Conservation (phyloP, 768 basidiomycete genomes). For the Hemileccinum rubropunctum region DNA sequence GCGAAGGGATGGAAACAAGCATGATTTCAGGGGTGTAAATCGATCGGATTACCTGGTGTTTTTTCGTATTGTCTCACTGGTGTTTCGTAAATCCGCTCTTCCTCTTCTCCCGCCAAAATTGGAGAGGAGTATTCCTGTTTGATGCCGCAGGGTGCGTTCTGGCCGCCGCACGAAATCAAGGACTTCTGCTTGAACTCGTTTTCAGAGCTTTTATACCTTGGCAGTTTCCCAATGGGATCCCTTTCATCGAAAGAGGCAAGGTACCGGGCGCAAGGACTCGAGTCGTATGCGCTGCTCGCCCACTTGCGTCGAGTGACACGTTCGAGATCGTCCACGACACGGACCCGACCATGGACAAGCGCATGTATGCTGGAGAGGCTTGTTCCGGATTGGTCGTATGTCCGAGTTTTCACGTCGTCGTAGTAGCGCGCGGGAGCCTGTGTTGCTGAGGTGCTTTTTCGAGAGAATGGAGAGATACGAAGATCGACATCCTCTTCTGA, state of each 20-base stretch:
- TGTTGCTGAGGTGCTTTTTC: neutral
- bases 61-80: neutral
- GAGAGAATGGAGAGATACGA: slow-evolving; percentile 4
- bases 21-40: neutral
- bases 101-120: neutral
- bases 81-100: neutral
- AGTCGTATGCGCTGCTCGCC: neutral
- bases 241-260: neutral
- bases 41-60: neutral
- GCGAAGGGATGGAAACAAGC: neutral
- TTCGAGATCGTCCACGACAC: slow-evolving; percentile 11
- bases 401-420: neutral
- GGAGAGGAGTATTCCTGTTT: neutral
- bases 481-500: slow-evolving; percentile 1
- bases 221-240: neutral
- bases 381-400: neutral
- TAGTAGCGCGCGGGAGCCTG: neutral
- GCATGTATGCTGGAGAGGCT: slow-evolving; percentile 2
- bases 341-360: neutral
- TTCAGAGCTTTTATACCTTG: neutral
- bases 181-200: neutral
- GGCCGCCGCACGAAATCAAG: neutral
- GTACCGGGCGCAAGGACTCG: neutral
- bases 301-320: neutral
- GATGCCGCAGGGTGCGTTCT: neutral